Evolutionary conservation across 345 rosid genomes (phyloP).

Genomic region (Syzygium jambos): DNA sequence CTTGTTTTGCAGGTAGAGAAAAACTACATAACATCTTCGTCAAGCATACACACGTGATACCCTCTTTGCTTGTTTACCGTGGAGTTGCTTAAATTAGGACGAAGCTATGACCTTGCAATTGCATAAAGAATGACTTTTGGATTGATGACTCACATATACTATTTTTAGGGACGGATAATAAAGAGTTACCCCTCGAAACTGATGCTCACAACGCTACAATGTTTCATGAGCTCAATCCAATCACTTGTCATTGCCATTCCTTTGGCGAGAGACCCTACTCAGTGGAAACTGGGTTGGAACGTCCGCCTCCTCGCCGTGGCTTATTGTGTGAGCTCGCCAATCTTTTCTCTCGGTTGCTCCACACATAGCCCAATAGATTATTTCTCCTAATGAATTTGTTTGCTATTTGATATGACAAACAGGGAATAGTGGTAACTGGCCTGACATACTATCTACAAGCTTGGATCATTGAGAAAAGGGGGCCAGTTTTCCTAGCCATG

Average conservation of each 20-base stretch:
- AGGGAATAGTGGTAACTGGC: conserved; percentile 93
- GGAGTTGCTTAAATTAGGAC: not conserved
- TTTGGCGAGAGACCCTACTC: conserved; percentile 55
- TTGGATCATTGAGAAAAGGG: conserved; percentile 85
- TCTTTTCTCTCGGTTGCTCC: not conserved
- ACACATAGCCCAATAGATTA: not conserved
- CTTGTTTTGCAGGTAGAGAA: conserved; percentile 71
- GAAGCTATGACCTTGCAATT: not conserved
- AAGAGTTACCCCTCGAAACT: conserved; percentile 79
- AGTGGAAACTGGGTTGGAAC: conserved; percentile 86
- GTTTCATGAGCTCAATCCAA: conserved; percentile 67
- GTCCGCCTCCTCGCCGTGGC: conserved; percentile 62
- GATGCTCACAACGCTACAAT: conserved; percentile 68
- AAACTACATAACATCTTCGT: not conserved
- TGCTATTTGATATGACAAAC: not conserved
- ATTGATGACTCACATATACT: not conserved
- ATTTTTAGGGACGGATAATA: conserved; percentile 42
- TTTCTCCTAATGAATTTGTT: not conserved
- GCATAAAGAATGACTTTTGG: not conserved
- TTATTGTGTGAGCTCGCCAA: conserved; percentile 49
- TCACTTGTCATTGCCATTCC: conserved; percentile 68
- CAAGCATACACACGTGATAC: not conserved
- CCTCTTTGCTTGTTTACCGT: not conserved
- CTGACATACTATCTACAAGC: conserved; percentile 79
- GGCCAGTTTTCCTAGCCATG: conserved; percentile 91